Percentiles rank a stretch among this genome's conserved stretches.
phyloP scores from a whole-genome alignment of 2,329 filamentous ascomycete species.

The Microascus cirrosus region DNA sequence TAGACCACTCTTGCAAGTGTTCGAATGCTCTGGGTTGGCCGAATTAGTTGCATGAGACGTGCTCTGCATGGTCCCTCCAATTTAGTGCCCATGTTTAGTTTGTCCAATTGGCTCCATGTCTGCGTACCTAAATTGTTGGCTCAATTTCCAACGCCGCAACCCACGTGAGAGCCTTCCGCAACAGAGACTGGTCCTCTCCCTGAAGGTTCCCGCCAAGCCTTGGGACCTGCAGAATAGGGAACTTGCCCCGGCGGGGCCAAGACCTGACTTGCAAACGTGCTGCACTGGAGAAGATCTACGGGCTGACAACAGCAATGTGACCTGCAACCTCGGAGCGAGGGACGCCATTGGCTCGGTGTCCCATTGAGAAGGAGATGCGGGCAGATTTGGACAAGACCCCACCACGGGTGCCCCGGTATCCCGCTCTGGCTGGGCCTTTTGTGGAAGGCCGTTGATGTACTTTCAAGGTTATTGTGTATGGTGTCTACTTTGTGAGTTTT shows the following conservation, averaged over 20 bases:
- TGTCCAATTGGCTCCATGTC: not conserved
- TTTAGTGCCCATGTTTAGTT: not conserved
- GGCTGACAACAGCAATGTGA: not conserved
- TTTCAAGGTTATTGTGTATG: no score
- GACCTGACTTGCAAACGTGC: not conserved
- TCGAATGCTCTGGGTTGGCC: no score
- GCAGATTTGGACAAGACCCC: not conserved
- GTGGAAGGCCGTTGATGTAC: not conserved
- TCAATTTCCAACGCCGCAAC: not conserved
- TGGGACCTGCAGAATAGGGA: not conserved
- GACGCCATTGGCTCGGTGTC: not conserved
- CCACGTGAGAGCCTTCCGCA: not conserved
- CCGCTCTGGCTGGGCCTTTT: not conserved
- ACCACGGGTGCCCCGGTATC: not conserved
- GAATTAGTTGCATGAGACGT: no score
- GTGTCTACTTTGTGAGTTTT: no score
- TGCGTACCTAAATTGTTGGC: not conserved
- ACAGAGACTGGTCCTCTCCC: not conserved
- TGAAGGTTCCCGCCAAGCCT: not conserved
- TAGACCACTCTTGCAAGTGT: no score
- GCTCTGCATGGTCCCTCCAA: not conserved
- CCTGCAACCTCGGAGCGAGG: not conserved
- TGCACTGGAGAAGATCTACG: not conserved
- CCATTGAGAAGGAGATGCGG: not conserved
- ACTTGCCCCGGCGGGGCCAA: not conserved